These are phyloP conservation scores for Pythium angustatum DNA, from an alignment of 352 stramenopile genomes.

Conservation along the genomic window DNA sequence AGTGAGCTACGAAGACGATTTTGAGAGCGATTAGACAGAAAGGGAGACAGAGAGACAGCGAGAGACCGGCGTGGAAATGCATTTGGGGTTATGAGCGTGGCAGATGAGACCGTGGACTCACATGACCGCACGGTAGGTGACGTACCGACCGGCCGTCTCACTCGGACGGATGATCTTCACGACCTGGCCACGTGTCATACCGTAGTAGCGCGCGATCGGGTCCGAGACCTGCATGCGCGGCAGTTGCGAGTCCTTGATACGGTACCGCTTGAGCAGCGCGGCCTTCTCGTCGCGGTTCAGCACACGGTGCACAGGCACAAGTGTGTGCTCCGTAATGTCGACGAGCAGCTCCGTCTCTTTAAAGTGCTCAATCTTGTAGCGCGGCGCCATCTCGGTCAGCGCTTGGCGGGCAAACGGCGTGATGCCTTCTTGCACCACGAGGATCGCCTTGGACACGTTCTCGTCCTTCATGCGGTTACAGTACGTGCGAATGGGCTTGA, in stretches of 20 bases:
- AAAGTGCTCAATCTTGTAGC: constrained; percentile 96
- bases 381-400: constrained; percentile 93
- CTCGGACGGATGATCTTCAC: constrained; percentile 99
- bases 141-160: constrained; percentile 99
- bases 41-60: background rate
- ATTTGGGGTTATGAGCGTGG: constrained; percentile 10
- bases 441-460: constrained; percentile 96
- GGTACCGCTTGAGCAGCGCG: constrained; percentile 98
- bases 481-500: constrained; percentile 96
- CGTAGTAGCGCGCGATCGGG: constrained; percentile 97
- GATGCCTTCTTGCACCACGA: constrained; percentile 96
- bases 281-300: constrained; percentile 96
- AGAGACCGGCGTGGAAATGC: background rate
- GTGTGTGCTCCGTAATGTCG: constrained; percentile 99
- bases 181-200: constrained; percentile 96
- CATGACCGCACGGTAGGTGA: constrained; percentile 99
- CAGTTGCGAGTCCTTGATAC: constrained; percentile 98
- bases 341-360: constrained; percentile 99
- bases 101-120: constrained; percentile 52
- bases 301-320: constrained; percentile 98
- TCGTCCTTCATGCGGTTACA: constrained; percentile 98
- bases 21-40: constrained; percentile 49
- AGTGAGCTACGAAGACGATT: constrained; percentile 54
- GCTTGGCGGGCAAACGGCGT: constrained; percentile 98
- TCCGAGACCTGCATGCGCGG: constrained; percentile 99